Evolutionary conservation across 495 filamentous ascomycete species (phyloP).

Genomic region (Aspergillus campestris): DNA sequence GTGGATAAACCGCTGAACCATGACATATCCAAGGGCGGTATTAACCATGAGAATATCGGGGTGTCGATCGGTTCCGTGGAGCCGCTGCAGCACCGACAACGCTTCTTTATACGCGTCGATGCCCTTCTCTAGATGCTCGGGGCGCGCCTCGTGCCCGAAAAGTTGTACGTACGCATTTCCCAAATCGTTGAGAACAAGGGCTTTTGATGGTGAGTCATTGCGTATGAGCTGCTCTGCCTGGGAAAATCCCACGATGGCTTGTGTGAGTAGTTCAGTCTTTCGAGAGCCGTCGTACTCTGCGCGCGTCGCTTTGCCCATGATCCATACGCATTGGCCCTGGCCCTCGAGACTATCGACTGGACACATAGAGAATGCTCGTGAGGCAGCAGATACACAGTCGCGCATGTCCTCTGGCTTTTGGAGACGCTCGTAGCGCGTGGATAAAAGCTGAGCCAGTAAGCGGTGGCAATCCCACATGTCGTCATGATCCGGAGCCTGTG

Average conservation of each 20-base stretch:
- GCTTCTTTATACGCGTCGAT: slow-evolving; percentile 1
- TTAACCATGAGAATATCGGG: slow-evolving; percentile 2
- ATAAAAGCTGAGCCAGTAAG: background rate
- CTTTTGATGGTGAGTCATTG: background rate
- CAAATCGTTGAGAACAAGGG: background rate
- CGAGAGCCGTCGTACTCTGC: background rate
- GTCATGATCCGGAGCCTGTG: background rate
- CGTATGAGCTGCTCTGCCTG: background rate
- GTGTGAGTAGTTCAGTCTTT: background rate
- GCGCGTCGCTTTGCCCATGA: background rate
- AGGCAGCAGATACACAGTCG: background rate
- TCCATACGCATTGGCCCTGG: background rate
- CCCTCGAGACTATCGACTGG: background rate
- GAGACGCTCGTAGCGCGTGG: background rate
- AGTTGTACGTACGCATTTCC: slow-evolving; percentile 1
- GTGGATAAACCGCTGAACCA: background rate
- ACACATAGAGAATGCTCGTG: background rate
- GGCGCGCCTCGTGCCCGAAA: background rate
- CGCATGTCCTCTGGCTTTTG: background rate
- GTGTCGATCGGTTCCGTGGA: background rate
- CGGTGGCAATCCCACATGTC: background rate
- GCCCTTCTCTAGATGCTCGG: background rate
- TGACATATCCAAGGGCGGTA: background rate
- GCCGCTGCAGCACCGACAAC: background rate
- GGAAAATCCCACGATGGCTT: background rate